Percentiles rank a stretch among this genome's conserved stretches.
phyloP scores from a whole-genome alignment of 2,329 filamentous ascomycete genomes.

The Trichophyton simii region DNA sequence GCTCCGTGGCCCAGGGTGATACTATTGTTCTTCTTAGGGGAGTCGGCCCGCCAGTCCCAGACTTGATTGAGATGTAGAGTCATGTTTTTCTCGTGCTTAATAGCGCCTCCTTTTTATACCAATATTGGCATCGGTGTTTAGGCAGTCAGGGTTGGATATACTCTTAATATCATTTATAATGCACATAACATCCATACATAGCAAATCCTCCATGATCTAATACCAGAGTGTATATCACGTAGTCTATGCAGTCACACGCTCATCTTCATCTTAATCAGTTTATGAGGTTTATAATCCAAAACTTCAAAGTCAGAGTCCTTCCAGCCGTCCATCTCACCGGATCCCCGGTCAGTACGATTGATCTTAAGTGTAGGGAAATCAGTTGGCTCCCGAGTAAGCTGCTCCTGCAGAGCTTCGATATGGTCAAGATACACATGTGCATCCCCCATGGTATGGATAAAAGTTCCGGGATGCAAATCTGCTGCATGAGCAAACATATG shows the following conservation, averaged over 20 bases:
- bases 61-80: constrained; percentile 49
- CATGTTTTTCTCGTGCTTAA: neutral
- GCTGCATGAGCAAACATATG: constrained; percentile 89
- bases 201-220: neutral
- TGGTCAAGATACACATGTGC: constrained; percentile 95
- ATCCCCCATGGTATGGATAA: constrained; percentile 95
- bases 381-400: constrained; percentile 67
- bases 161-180: neutral
- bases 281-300: constrained; percentile 79
- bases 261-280: constrained; percentile 97
- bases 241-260: constrained; percentile 48
- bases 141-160: neutral
- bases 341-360: constrained; percentile 51
- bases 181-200: neutral
- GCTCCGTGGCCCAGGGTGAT: constrained; percentile 61
- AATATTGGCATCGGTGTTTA: neutral
- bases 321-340: constrained; percentile 67
- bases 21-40: constrained; percentile 81
- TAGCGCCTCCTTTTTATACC: neutral
- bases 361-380: constrained; percentile 72
- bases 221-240: neutral
- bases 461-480: constrained; percentile 67
- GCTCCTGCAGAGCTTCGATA: constrained; percentile 69
- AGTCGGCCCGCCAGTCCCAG: constrained; percentile 61
- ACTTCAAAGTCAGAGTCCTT: constrained; percentile 76